Base-by-base conservation (phyloP, 2,329 filamentous ascomycete genomes). In the Furcasterigmium sp. region DNA sequence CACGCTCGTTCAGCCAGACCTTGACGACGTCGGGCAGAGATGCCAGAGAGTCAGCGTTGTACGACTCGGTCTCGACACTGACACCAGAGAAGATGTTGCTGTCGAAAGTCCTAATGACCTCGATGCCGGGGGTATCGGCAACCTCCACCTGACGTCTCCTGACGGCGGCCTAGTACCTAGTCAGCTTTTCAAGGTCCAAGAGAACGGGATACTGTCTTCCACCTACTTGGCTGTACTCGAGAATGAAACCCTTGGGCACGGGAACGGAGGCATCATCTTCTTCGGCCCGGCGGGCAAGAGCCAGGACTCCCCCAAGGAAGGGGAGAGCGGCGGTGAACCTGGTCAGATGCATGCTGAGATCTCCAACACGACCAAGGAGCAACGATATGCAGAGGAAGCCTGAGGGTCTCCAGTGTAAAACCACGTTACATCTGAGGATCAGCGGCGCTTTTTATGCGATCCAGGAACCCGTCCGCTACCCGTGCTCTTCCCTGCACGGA, bases 31-130 rank as follows among this genome's bases (percentile, higher is more conserved):
- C 63, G 6, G 58, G 53, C 42, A 67, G 48, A 9, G 51, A 43
- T 10, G 50, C 52, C 4, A 68, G 49, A 6, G 53, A 56, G 34
- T 68, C 63, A 25, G 55, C 44, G 41, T 62, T 63, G 21, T 63
- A 54, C 4, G 48, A 47, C 15, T 56, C 51, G 2, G 56, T 57
- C 42, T 64, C 56, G n/a, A 68, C 37, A 14, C 56, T 54, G 23
- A 64, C 51, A 3, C 64, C 64, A 8, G 51, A 54, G 36, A 68
- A 68, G 32, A 66, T 46, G 39, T 64, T 59, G 30, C 43, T 48
- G 36, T 43, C 37, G 19, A 43, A 50, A 3, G 8, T 32, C 37
- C 42, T 44, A 13, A 50, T 21, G 7, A 48, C 37, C 19, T 8
- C 18, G 41, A 48, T 42, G 19, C 37, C 32, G n/a, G 15, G n/a